Evolutionary conservation across 2,329 filamentous ascomycete genomes (phyloP), one percentile per base, ranked within the genome.

Genomic region (Fusarium praegraminearum): DNA sequence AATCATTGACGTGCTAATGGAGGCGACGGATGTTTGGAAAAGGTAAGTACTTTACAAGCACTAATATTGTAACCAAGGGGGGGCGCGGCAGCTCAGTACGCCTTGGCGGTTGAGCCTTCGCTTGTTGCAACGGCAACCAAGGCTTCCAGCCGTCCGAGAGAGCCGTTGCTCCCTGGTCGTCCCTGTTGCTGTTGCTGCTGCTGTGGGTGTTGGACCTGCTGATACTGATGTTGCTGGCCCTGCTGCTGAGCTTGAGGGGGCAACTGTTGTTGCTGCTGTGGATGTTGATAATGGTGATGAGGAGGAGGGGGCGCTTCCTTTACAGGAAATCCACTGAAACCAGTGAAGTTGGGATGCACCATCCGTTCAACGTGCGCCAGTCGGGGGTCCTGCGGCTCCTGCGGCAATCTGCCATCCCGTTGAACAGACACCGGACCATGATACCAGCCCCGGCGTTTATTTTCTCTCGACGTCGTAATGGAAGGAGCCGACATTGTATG

Each of bases 371-470:
- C 85, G 46, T 84, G 84, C 3, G 83, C 80, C 32, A 77, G 76
- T 33, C 79, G 76, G 4, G 73, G 66, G n/a, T 80, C 78, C 24
- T 77, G 75, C 16, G 72, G 67, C 32, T 70, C 63, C 2, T 69
- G 62, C 5, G 74, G 67, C 10, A 73, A 69, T 15, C 75, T 75
- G 8, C 78, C 77, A 58, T 82, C 81, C 20, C 80, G 79, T 16
- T 81, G 79, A 4, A 78, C 74, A 1, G 79, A 75, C 15, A 79
- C 75, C 0, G 85, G 84, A 1, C 85, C 85, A 41, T 92, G 88
- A 73, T 93, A 93, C 91, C 91, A 94, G 2, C 86, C 91, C 62
- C 90, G 89, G 4, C 91, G 86, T 75, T 91, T 92, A 32, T 81
- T 82, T 67, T 88, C 89, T 11, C 88, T 84, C 5, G 87, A 83